These are phyloP conservation scores for Cladosporium sp. DNA, from an alignment of 2,329 filamentous ascomycete species.

Conservation along the genomic window DNA sequence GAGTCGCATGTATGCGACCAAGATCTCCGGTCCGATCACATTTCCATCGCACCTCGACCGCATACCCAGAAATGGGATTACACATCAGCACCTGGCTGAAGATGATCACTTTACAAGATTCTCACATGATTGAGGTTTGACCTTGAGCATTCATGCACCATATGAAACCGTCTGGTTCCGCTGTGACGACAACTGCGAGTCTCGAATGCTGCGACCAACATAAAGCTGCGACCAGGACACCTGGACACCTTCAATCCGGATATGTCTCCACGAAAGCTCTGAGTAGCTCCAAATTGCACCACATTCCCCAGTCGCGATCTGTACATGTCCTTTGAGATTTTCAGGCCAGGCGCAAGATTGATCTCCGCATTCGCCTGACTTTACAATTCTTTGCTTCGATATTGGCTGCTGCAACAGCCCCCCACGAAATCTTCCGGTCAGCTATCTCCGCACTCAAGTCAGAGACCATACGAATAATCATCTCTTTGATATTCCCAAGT, in stretches of 20 bases:
- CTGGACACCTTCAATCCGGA: background rate
- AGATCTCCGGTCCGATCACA: too few relatives aligned
- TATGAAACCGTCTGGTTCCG: background rate
- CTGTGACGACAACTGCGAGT: background rate
- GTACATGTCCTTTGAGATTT: background rate
- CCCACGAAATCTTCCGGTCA: background rate
- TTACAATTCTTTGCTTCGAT: background rate
- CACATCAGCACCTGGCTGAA: too few relatives aligned
- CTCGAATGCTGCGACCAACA: too few relatives aligned
- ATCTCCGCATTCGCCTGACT: background rate
- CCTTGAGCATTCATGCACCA: too few relatives aligned
- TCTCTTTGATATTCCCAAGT: background rate
- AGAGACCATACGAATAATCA: background rate
- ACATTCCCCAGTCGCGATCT: background rate
- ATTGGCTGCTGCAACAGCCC: background rate
- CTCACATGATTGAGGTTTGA: too few relatives aligned
- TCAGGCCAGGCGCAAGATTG: background rate
- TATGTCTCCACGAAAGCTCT: background rate
- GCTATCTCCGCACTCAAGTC: background rate
- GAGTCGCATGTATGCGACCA: too few relatives aligned
- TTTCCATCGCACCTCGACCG: too few relatives aligned
- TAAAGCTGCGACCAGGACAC: too few relatives aligned
- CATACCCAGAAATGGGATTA: too few relatives aligned
- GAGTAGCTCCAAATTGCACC: background rate
- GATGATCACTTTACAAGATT: too few relatives aligned